Conservation (phyloP, 192 early-diverging fungal genomes). For the Podila epicladia region DNA sequence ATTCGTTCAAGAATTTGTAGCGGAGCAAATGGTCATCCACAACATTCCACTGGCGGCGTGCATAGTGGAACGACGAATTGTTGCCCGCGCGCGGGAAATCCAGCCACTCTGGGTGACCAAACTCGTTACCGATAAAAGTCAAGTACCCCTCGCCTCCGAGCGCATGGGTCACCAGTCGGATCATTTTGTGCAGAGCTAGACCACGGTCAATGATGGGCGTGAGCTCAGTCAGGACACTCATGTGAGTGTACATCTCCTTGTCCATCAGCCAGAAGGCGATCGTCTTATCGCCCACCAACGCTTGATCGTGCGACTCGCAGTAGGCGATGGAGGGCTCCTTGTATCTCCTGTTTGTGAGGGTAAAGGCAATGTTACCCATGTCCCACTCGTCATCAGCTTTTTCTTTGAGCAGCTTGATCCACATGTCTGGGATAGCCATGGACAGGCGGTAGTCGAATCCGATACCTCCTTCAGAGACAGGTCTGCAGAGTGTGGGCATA, state of each 20-base stretch:
- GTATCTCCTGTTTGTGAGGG: constrained; percentile 89
- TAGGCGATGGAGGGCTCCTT: constrained; percentile 94
- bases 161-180: constrained; percentile 84
- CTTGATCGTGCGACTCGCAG: constrained; percentile 96
- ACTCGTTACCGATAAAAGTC: constrained; percentile 97
- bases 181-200: constrained; percentile 94
- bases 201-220: constrained; percentile 94
- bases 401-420: constrained; percentile 98
- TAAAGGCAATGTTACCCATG: constrained; percentile 84
- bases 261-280: constrained; percentile 99
- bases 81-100: constrained; percentile 97
- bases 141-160: constrained; percentile 95
- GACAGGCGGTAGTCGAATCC: constrained; percentile 97
- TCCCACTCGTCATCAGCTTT: constrained; percentile 88
- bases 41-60: constrained; percentile 94
- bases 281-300: constrained; percentile 97
- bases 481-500: constrained; percentile 92
- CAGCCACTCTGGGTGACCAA: constrained; percentile 98
- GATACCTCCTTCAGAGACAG: constrained; percentile 86
- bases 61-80: constrained; percentile 89
- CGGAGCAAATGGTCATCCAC: constrained; percentile 84
- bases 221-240: constrained; percentile 79
- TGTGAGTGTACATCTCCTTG: constrained; percentile 96
- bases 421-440: constrained; percentile 98
- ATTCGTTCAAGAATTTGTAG: constrained; percentile 94